Base-by-base conservation (phyloP, 1,284 basidiomycete genomes). In the Phellinidium pouzarii region DNA sequence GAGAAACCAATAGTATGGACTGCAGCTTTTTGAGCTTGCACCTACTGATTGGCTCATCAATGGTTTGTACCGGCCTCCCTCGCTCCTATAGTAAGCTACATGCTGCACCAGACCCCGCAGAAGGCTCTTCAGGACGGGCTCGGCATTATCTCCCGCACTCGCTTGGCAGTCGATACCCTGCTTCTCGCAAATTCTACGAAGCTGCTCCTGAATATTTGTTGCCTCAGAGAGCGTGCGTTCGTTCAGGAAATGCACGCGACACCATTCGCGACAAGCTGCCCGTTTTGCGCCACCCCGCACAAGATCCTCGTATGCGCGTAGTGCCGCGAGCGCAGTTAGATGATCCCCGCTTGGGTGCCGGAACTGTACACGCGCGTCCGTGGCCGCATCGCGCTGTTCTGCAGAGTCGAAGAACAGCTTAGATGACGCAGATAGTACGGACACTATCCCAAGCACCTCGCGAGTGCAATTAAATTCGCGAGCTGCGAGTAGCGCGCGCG, bases 341-440 rank as follows among this genome's bases (percentile, higher is more conserved):
- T 96, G 92, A 65, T 99, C 95, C 20, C 95, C 94, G 50, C 87
- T 83, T 2, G 80, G 71, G 64, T 93, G 89, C 11, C 82, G 75
- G 65, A 97, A 97, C 64, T 88, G 88, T 43, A 75, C 70, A 1
- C 89, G 76, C 0, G 84, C 84, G 50, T 82, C 82, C 0, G 76
- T 68, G 0, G 87, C 84, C 3, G 72, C 72, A 47, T 93, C 88
- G 19, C 93, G 79, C 49, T 86, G 77, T 60, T 64, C 59, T 62
- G 78, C 72, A 20, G 79, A 69, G 62, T 89, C 84, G 49, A 87
- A 63, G 69, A 92, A 91, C 12, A 92, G 75, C 55, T 82, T 80
- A 23, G 83, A 78, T 29, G 85, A 78, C n/a, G 79, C 71, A n/a
- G 87, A 88, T 29, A 92, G 73, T 20, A 95, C 67, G 6, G 91